phyloP scores from a whole-genome alignment of 257 asterid genomes.

The Mentha longifolia region DNA sequence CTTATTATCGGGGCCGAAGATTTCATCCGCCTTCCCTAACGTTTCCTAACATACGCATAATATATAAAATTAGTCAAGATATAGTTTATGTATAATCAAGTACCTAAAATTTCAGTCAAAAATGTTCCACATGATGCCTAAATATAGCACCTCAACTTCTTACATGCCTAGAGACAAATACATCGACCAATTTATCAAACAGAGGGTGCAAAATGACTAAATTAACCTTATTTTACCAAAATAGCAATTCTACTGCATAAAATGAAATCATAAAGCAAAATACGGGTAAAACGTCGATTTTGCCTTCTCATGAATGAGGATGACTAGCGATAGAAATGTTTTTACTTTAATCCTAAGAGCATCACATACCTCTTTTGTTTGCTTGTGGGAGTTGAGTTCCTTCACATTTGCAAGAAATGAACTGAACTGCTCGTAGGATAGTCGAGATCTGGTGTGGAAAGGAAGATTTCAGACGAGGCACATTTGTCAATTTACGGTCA shows the following conservation, averaged over 20 bases:
- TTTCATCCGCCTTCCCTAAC: conserved; percentile 78
- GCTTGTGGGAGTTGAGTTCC: conserved; percentile 92
- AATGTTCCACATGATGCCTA: not conserved
- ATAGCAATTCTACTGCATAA: not conserved
- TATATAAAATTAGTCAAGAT: conserved; percentile 14
- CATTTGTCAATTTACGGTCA: conserved; percentile 10
- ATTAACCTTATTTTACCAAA: not conserved
- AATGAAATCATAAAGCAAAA: not conserved
- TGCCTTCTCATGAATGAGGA: not conserved
- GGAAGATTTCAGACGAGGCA: conserved; percentile 15
- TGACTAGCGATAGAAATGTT: not conserved
- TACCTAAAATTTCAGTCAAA: not conserved
- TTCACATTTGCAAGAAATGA: conserved; percentile 92
- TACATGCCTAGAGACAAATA: not conserved
- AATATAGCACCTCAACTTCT: not conserved
- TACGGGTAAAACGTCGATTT: no score
- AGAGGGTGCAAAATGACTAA: not conserved
- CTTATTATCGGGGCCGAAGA: conserved; percentile 87
- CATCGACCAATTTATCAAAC: not conserved
- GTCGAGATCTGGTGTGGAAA: conserved; percentile 57
- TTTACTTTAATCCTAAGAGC: not conserved
- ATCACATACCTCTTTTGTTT: conserved; percentile 78
- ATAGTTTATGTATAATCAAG: not conserved
- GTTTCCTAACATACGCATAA: conserved; percentile 58
- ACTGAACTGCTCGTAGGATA: conserved; percentile 91